phyloP scores from a whole-genome alignment of 2,329 filamentous ascomycete genomes.

The Cercospora janseana region DNA sequence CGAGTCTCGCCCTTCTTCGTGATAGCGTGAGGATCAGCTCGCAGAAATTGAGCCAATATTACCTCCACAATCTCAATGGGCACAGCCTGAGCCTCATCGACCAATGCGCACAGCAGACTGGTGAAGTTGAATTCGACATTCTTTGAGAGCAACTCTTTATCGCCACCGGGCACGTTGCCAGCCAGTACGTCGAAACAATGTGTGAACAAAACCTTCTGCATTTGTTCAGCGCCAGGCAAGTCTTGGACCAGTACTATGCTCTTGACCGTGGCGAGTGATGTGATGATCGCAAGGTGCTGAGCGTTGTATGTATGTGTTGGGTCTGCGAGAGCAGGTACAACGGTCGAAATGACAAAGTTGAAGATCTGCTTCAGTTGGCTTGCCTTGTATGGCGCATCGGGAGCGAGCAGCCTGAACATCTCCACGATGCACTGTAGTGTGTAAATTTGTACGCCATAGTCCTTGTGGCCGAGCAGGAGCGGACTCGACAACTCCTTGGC shows the following conservation, averaged over 20 bases:
- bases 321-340: slow-evolving; percentile 81
- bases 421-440: slow-evolving; percentile 87
- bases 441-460: slow-evolving; percentile 88
- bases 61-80: slow-evolving; percentile 83
- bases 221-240: slow-evolving; percentile 73
- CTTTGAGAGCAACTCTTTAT: slow-evolving; percentile 81
- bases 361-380: slow-evolving; percentile 97
- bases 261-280: slow-evolving; percentile 87
- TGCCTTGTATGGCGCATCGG: slow-evolving; percentile 88
- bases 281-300: slow-evolving; percentile 87
- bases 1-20: slow-evolving; percentile 46
- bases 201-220: slow-evolving; percentile 79
- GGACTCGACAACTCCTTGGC: slow-evolving; percentile 80
- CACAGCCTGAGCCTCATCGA: slow-evolving; percentile 79
- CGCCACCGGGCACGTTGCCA: slow-evolving; percentile 67
- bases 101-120: slow-evolving; percentile 75
- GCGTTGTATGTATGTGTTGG: slow-evolving; percentile 86
- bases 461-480: slow-evolving; percentile 85
- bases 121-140: slow-evolving; percentile 93
- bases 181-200: slow-evolving; percentile 91
- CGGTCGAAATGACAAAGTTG: slow-evolving; percentile 76
- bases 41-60: slow-evolving; percentile 91
- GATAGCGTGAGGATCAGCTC: slow-evolving; percentile 67
- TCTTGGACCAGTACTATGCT: slow-evolving; percentile 91
- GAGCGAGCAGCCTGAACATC: slow-evolving; percentile 86